Percentiles rank a stretch among this genome's conserved stretches.
Evolutionary conservation across 2,329 filamentous ascomycete genomes (phyloP).

Genomic region (Ophiognomonia clavigignenti-juglandacearum): DNA sequence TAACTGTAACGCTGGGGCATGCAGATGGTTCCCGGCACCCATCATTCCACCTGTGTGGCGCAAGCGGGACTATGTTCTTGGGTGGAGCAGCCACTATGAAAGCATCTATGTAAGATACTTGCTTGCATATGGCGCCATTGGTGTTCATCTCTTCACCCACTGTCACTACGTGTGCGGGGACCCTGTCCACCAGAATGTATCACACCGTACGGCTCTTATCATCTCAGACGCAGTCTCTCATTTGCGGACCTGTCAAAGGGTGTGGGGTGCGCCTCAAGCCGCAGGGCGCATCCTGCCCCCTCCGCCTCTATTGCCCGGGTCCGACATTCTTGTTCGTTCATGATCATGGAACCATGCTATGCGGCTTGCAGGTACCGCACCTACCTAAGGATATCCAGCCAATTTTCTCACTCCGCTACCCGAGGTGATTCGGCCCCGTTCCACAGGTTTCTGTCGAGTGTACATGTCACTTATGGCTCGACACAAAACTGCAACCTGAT

Average conservation of each 20-base stretch:
- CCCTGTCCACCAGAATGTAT: neutral
- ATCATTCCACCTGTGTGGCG: neutral
- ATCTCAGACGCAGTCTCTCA: neutral
- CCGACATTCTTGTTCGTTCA: neutral
- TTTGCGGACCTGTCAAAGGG: neutral
- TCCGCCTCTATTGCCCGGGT: neutral
- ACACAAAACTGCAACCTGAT: neutral
- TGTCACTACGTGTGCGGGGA: neutral
- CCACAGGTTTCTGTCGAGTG: too few relatives aligned
- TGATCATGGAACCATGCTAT: neutral
- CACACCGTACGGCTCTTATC: neutral
- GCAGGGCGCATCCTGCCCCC: slow-evolving; percentile 3
- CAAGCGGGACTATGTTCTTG: slow-evolving; percentile 9
- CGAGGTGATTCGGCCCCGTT: too few relatives aligned
- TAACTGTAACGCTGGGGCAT: neutral
- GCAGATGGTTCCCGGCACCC: neutral
- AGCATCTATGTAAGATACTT: neutral
- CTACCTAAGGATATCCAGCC: too few relatives aligned
- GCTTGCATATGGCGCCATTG: neutral
- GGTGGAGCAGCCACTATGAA: neutral
- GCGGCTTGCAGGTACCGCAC: neutral
- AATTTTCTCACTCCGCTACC: too few relatives aligned
- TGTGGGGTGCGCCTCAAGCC: neutral
- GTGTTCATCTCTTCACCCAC: neutral
- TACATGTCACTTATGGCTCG: neutral